Conservation (phyloP, 148 eudicot genomes). For the Chenopodium suecicum region DNA sequence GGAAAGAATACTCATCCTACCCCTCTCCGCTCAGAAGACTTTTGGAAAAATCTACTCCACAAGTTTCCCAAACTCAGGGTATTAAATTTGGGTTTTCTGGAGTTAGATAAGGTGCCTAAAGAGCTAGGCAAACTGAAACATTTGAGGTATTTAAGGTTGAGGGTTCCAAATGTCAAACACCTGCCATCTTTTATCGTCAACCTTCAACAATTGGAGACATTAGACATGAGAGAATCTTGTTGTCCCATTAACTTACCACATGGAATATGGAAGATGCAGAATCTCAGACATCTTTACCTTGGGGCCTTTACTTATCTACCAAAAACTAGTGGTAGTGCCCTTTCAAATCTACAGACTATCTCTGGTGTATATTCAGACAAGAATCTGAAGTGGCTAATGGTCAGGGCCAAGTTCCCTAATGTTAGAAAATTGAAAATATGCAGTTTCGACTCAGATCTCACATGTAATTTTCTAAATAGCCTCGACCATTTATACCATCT, state of each 20-base stretch:
- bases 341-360: conserved; percentile 28
- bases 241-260: conserved; percentile 3
- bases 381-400: conserved; percentile 32
- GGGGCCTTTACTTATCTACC: conserved; percentile 13
- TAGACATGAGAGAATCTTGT: conserved; percentile 35
- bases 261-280: conserved; percentile 36
- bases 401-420: conserved; percentile 39
- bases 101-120: conserved; percentile 24
- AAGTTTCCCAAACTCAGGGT: conserved; percentile 13
- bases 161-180: conserved; percentile 8
- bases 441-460: neutral
- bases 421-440: conserved; percentile 22
- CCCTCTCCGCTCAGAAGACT: neutral
- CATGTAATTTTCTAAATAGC: conserved; percentile 22
- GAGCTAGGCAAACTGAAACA: conserved; percentile 18
- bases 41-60: neutral
- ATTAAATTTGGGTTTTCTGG: conserved; percentile 19
- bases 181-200: conserved; percentile 25
- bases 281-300: conserved; percentile 31
- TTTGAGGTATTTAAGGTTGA: conserved; percentile 26
- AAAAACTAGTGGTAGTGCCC: conserved; percentile 8
- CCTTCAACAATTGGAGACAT: conserved; percentile 29
- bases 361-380: conserved; percentile 33
- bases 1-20: neutral
- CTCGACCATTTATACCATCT: conserved; percentile 37